These are phyloP conservation scores for Fagopyrum tataricum DNA, from an alignment of 148 eudicot species.

Conservation along the genomic window DNA sequence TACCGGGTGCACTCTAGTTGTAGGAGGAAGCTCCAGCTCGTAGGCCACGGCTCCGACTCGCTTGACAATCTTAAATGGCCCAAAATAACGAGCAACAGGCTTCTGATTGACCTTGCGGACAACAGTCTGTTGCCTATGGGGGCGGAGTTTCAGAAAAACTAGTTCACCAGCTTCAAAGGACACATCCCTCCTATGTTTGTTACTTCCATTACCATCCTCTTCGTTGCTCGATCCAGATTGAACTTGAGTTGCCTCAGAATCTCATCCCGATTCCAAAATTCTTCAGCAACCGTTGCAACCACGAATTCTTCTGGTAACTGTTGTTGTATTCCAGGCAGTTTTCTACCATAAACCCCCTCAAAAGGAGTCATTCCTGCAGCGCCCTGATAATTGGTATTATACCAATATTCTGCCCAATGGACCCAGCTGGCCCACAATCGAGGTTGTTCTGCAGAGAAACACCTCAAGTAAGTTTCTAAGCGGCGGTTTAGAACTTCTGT, in stretches of 20 bases:
- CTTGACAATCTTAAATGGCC: background rate
- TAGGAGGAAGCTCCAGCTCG: background rate
- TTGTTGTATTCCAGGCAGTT: background rate
- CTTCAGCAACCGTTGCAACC: background rate
- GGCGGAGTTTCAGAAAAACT: background rate
- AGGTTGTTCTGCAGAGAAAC: too few species aligned
- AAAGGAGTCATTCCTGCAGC: background rate
- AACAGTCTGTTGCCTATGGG: background rate
- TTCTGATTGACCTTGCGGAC: background rate
- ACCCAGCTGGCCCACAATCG: too few species aligned
- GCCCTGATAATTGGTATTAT: background rate
- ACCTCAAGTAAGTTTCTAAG: too few species aligned
- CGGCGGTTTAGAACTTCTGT: too few species aligned
- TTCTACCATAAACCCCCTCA: background rate
- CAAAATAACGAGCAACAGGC: background rate
- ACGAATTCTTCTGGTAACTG: background rate
- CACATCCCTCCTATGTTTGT: background rate
- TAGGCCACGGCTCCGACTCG: background rate
- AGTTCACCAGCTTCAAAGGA: background rate
- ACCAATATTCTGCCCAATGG: background rate
- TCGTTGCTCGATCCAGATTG: background rate
- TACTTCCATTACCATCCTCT: background rate
- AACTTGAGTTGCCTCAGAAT: background rate
- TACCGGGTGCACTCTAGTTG: background rate
- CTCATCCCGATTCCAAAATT: background rate